Conservation (phyloP, 2,329 filamentous ascomycete species). For the Aspergillus tubingensis region DNA sequence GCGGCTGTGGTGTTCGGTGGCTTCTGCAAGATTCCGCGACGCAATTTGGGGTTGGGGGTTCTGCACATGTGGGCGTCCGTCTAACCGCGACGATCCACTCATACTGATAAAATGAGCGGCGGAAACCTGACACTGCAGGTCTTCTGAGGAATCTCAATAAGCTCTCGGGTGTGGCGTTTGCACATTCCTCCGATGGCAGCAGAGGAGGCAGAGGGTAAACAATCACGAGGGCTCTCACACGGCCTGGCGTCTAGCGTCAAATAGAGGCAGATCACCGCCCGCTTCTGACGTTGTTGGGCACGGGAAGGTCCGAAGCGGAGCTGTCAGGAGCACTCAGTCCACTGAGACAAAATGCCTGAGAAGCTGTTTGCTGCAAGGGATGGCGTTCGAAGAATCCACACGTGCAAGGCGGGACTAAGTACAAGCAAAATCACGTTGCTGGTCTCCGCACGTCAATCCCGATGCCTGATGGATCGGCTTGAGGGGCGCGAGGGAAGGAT, state of each 20-base stretch:
- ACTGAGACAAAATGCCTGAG: slow-evolving; percentile 2
- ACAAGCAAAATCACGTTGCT: slow-evolving; percentile 3
- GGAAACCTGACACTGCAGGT: neutral
- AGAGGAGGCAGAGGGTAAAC: neutral
- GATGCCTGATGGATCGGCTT: slow-evolving; percentile 7
- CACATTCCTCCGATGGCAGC: neutral
- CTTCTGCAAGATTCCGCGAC: slow-evolving; percentile 17
- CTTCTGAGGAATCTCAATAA: neutral
- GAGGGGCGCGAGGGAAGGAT: slow-evolving; percentile 1
- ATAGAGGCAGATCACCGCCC: neutral
- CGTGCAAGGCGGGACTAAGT: slow-evolving; percentile 13
- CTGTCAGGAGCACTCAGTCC: slow-evolving; percentile 7
- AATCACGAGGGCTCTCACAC: neutral
- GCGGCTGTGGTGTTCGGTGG: neutral
- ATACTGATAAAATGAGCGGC: slow-evolving; percentile 9
- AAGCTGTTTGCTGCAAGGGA: slow-evolving; percentile 18
- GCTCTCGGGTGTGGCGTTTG: slow-evolving; percentile 6
- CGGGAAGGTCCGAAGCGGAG: slow-evolving; percentile 23
- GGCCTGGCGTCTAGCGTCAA: neutral
- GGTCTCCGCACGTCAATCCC: slow-evolving; percentile 15
- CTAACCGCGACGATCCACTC: slow-evolving; percentile 15
- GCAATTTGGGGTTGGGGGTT: slow-evolving; percentile 24
- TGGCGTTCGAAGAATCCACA: slow-evolving; percentile 7
- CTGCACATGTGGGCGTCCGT: slow-evolving; percentile 23
- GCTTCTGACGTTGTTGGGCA: slow-evolving; percentile 18